Evolutionary conservation across 441 rosid species (phyloP), one percentile per base, ranked within the genome.

Genomic region (Eutrema salsugineum): DNA sequence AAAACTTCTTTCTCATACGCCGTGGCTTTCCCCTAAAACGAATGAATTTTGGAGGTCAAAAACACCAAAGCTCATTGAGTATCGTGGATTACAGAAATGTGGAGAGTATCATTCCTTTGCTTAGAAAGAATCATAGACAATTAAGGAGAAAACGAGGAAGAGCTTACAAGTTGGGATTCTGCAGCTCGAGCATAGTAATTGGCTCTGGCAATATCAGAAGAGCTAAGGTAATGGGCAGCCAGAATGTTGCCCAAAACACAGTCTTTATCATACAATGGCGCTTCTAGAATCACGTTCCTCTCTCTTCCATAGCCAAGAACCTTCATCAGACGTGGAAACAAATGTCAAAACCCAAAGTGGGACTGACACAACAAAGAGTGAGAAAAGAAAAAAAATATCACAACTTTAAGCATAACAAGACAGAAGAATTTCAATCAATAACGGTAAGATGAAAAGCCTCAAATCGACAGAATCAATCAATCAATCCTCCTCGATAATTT

Each of bases 271-370:
- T 32, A 46, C 15, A 30, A 11, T 1, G 55, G 54, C 1, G 67
- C 67, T 44, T 46, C 12, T 3, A 63, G 54, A 46, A 63, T 63
- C 55, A 63, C 67, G 7, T 46, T 46, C 54, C 15, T 43, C 67
- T 63, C 30, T 63, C 67, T 44, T 63, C 67, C 67, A 11, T 63
- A 63, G 17, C 67, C 55, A 63, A 63, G 67, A 44, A 63, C 67
- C 67, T 63, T 63, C 40, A 62, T 11, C 16, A 62, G 40, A 27
- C 39, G 15, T 20, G 30, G n/a, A 61, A 22, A n/a, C 22, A 61
- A 61, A 9, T 61, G 27, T 61, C 66, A 61, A 62, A 28, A 16
- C 30, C 1, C 53, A 19, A 61, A 43, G 40, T 9, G 3, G 19
- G 35, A 22, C 0, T 10, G 3, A 35, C 9, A 32, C 27, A 32